Evolutionary conservation across 495 filamentous ascomycete genomes (phyloP).

Genomic region (Extremus antarcticus): DNA sequence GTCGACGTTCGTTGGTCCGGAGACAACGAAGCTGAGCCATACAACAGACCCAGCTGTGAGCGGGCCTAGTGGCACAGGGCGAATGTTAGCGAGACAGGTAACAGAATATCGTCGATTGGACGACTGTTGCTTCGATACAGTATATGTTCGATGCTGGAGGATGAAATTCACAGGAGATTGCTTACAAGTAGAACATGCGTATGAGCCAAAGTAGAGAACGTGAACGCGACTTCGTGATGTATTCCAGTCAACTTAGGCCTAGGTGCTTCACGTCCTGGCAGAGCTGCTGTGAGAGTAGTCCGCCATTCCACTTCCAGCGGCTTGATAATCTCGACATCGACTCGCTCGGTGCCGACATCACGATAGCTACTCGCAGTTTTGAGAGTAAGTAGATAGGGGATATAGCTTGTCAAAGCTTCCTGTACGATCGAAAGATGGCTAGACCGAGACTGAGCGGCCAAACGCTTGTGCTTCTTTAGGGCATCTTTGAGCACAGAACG

Average conservation of each 20-base stretch:
- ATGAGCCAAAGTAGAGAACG: slow-evolving; percentile 64
- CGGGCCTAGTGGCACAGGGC: slow-evolving; percentile 9
- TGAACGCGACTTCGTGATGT: slow-evolving; percentile 73
- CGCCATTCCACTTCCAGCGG: slow-evolving; percentile 69
- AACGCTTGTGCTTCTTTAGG: slow-evolving; percentile 23
- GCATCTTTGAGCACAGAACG: slow-evolving; percentile 19
- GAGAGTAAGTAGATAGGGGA: slow-evolving; percentile 63
- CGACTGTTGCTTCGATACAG: too few species aligned
- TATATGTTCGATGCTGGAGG: too few species aligned
- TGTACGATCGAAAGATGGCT: slow-evolving; percentile 16
- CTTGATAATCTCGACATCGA: slow-evolving; percentile 51
- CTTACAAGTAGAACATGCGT: slow-evolving; percentile 52
- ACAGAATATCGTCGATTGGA: too few species aligned
- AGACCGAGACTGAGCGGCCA: slow-evolving; percentile 5
- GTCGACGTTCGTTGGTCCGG: slow-evolving; percentile 55
- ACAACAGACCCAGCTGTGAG: slow-evolving; percentile 41
- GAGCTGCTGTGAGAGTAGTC: slow-evolving; percentile 54
- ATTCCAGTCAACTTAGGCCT: slow-evolving; percentile 61
- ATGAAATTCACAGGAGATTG: background rate
- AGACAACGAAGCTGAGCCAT: slow-evolving; percentile 49
- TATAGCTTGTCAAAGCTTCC: slow-evolving; percentile 44
- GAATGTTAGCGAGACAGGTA: too few species aligned
- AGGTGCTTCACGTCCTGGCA: slow-evolving; percentile 47
- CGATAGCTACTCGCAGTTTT: slow-evolving; percentile 45
- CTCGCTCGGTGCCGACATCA: slow-evolving; percentile 41